These are phyloP conservation scores for Arabis hirsuta DNA, from an alignment of 345 rosid species.

Conservation along the genomic window DNA sequence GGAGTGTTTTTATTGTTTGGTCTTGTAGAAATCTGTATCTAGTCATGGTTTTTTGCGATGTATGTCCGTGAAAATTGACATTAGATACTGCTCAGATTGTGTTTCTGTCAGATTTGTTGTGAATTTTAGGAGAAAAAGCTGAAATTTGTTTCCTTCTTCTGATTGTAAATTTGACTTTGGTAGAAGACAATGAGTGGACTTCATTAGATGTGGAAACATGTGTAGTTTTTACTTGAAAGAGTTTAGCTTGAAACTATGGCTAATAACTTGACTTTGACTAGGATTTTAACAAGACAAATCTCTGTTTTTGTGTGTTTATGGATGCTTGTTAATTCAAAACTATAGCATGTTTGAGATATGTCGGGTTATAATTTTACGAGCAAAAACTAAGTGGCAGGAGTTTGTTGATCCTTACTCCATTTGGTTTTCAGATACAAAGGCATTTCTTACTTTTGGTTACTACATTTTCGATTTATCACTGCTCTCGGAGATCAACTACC, in stretches of 20 bases:
- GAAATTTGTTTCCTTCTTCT: neutral
- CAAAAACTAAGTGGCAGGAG: neutral
- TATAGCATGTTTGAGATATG: neutral
- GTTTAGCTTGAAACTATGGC: slow-evolving; percentile 12
- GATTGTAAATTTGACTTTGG: slow-evolving; percentile 21
- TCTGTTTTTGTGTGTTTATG: slow-evolving; percentile 9
- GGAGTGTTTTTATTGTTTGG: neutral
- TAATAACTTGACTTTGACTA: neutral
- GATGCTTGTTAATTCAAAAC: slow-evolving; percentile 9
- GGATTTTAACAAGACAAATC: neutral
- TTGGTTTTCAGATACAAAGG: slow-evolving; percentile 5
- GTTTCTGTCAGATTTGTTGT: slow-evolving; percentile 19
- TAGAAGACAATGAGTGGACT: slow-evolving; percentile 25
- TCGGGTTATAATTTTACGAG: neutral
- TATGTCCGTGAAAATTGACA: neutral
- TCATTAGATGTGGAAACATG: slow-evolving; percentile 27
- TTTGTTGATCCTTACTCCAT: neutral
- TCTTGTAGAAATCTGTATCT: slow-evolving; percentile 20
- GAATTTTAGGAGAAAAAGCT: neutral
- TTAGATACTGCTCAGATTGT: slow-evolving; percentile 1
- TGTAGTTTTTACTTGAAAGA: neutral
- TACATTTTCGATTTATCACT: slow-evolving; percentile 56
- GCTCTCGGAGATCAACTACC: slow-evolving; percentile 59
- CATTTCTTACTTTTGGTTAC: slow-evolving; percentile 27
- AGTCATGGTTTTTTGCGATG: slow-evolving; percentile 11